These are phyloP conservation scores for Trichoderma cornu-damae DNA, from an alignment of 2,329 filamentous ascomycete genomes.

Conservation along the genomic window DNA sequence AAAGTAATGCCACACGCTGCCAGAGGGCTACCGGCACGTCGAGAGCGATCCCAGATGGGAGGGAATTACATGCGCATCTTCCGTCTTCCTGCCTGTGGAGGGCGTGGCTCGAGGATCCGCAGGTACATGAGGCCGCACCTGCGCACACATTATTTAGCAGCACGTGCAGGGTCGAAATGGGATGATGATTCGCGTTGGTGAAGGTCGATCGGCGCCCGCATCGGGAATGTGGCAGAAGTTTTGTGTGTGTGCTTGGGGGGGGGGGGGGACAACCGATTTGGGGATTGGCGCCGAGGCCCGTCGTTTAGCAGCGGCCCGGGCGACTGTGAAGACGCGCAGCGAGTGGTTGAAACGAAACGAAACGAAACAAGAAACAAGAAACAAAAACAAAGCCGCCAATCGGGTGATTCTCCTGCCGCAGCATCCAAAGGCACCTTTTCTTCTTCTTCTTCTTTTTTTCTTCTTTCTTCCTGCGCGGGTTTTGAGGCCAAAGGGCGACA, in stretches of 20 bases:
- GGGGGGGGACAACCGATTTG: background rate
- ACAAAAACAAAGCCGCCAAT: too few species aligned
- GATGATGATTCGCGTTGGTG: background rate
- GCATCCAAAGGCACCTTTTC: background rate
- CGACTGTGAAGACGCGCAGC: background rate
- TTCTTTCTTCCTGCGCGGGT: background rate
- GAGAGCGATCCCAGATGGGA: background rate
- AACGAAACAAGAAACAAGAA: background rate
- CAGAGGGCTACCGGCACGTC: background rate
- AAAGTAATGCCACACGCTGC: background rate
- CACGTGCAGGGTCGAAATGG: background rate
- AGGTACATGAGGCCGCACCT: too few species aligned
- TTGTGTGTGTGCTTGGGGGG: background rate
- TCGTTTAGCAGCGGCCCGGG: conserved; percentile 12
- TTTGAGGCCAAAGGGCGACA: background rate
- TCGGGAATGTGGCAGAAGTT: background rate
- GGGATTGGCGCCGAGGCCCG: background rate
- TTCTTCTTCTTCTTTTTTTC: background rate
- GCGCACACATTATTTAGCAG: background rate
- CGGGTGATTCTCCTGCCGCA: background rate
- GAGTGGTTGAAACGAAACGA: conserved; percentile 1
- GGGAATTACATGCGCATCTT: background rate
- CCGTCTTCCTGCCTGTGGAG: background rate
- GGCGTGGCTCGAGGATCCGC: background rate
- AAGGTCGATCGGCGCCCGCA: background rate